Evolutionary conservation across 2,329 filamentous ascomycete species (phyloP), one percentile per base, ranked within the genome.

Genomic region (Juglanconis sp.): DNA sequence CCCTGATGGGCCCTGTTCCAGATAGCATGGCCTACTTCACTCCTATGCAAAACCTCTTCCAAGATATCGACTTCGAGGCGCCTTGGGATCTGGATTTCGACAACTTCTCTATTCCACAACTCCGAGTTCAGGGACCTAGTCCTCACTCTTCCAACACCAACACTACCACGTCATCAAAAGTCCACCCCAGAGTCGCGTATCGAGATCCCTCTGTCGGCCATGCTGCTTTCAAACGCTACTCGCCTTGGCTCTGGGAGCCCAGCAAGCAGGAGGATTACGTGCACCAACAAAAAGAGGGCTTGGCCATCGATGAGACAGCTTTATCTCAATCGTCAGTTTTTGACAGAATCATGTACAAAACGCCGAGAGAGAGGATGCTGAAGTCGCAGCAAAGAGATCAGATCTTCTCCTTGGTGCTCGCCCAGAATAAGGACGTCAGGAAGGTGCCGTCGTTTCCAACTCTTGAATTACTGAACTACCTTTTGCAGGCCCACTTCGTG

Each of bases 201-300:
- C 59, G 67, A 8, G 69, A 73, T 56, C 66, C 68, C 7, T 68
- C 67, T 5, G 66, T 65, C 15, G 68, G 68, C 8, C 70, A 73
- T 55, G 70, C 68, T 40, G 71, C 71, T 31, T 73, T 73, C 62
- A 71, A 72, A 57, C 63, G 69, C 10, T 42, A 42, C 38, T 73
- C 71, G 24, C 71, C 71, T 1, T 73, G 71, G 71, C 67, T 73
- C 5, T 73, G 71, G 71, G 70, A 73, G 34, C 70, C 71, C 2
- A 66, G n/a, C 38, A 42, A 70, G 30, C 60, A 67, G 4, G 66
- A 67, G 49, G 70, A 73, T 48, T 68, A 70, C 49, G 64, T 68
- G 4, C 63, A 58, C 9, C 63, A 63, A 47, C 66, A 69, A 30
- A 65, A 66, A 34, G 66, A 69, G 44, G 66, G 62, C 1, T 55